These are phyloP conservation scores for Geotrichum siamense DNA, from an alignment of 1,139 yeast species.

Conservation along the genomic window DNA sequence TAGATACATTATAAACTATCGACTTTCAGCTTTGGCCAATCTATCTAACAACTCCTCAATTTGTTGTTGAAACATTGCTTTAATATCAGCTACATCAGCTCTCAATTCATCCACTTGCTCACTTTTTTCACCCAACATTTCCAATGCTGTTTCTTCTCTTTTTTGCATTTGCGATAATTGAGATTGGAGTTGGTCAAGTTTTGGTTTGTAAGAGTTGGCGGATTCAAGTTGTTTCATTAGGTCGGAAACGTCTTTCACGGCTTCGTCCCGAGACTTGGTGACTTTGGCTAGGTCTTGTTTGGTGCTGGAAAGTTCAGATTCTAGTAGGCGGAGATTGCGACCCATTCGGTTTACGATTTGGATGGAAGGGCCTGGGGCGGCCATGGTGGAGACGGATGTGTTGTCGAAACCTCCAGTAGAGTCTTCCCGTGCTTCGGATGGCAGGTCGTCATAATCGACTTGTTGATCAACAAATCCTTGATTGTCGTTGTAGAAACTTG, in stretches of 20 bases:
- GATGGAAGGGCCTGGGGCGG: conserved; percentile 40
- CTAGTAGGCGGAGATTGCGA: conserved; percentile 67
- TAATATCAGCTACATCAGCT: conserved; percentile 85
- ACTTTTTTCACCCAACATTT: conserved; percentile 78
- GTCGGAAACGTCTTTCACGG: conserved; percentile 59
- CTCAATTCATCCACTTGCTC: conserved; percentile 78
- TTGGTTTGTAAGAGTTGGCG: conserved; percentile 37
- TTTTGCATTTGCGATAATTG: conserved; percentile 35
- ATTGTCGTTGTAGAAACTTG: conserved; percentile 8
- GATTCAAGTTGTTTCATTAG: conserved; percentile 50
- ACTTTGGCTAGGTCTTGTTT: conserved; percentile 56
- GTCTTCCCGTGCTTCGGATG: background rate
- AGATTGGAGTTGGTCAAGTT: conserved; percentile 38
- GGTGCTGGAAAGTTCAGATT: conserved; percentile 62
- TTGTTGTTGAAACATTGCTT: conserved; percentile 72
- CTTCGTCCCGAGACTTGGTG: conserved; percentile 52
- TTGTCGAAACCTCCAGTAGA: conserved; percentile 22
- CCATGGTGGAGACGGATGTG: conserved; percentile 25
- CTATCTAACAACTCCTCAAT: conserved; percentile 77
- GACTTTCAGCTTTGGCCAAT: conserved; percentile 33
- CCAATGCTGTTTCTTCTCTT: conserved; percentile 54
- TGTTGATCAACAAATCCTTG: background rate
- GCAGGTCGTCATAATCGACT: conserved; percentile 1
- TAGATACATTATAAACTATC: too few species aligned
- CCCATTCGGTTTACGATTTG: conserved; percentile 70